A percentile compares a stretch with the other conserved stretches of the same genome.
These are phyloP conservation scores for Cyclotella sp. DNA, from an alignment of 108 stramenopile species.

Conservation along the genomic window DNA sequence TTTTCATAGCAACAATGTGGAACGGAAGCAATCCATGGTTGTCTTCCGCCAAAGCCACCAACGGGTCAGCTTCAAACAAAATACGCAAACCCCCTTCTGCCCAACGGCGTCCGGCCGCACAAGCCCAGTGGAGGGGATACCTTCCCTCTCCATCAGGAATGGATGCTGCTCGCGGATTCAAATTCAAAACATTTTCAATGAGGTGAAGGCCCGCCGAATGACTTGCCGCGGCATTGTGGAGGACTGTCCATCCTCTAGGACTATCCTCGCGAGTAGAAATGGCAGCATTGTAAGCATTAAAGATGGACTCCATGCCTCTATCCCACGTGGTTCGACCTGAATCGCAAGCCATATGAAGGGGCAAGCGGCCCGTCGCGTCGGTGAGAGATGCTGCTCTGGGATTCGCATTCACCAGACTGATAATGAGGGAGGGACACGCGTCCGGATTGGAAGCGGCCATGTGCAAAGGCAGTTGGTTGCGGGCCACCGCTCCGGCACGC, in stretches of 20 bases:
- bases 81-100: conserved; percentile 55
- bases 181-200: conserved; percentile 60
- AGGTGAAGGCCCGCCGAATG: conserved; percentile 51
- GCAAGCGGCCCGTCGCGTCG: conserved; percentile 46
- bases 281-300: conserved; percentile 36
- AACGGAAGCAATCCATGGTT: conserved; percentile 65
- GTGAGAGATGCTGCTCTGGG: conserved; percentile 60
- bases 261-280: conserved; percentile 39
- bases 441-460: conserved; percentile 72
- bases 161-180: conserved; percentile 60
- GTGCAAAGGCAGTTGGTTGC: conserved; percentile 71
- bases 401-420: conserved; percentile 63
- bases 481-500: conserved; percentile 53
- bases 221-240: conserved; percentile 62
- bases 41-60: conserved; percentile 54
- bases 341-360: conserved; percentile 67
- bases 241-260: conserved; percentile 47
- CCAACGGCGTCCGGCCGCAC: conserved; percentile 71
- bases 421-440: conserved; percentile 59
- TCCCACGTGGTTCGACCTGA: conserved; percentile 51
- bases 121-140: conserved; percentile 75
- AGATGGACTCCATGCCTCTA: conserved; percentile 46
- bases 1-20: conserved; percentile 52
- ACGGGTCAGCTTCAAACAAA: conserved; percentile 72
- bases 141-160: conserved; percentile 71